Evolutionary conservation across 768 basidiomycete species (phyloP).

Genomic region (Suillus paluster): DNA sequence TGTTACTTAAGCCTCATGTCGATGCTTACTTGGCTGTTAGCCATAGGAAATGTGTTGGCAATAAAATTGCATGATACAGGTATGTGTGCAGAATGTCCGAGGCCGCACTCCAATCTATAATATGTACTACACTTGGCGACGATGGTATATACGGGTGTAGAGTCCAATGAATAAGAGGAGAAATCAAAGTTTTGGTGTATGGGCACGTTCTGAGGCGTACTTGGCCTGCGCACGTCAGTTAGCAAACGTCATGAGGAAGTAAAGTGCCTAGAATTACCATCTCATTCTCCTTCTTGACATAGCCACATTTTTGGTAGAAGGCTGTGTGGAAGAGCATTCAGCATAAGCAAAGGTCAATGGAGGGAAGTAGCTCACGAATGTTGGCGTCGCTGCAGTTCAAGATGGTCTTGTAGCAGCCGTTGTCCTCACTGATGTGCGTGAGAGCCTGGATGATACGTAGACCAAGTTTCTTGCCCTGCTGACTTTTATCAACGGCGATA

Average conservation of each 20-base stretch:
- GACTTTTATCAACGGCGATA: constrained; percentile 86
- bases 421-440: constrained; percentile 78
- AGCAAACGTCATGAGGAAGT: neutral
- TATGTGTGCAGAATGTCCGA: constrained; percentile 14
- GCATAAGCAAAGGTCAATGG: constrained; percentile 8
- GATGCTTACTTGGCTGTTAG: neutral
- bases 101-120: constrained; percentile 7
- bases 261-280: constrained; percentile 64
- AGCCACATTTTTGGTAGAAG: constrained; percentile 98
- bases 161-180: constrained; percentile 15
- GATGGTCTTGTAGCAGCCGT: constrained; percentile 95
- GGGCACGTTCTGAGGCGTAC: constrained; percentile 51
- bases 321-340: constrained; percentile 48
- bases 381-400: constrained; percentile 92
- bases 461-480: constrained; percentile 94
- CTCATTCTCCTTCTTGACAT: constrained; percentile 86
- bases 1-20: neutral
- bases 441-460: constrained; percentile 85
- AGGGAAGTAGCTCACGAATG: constrained; percentile 69
- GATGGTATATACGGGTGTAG: constrained; percentile 8
- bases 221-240: constrained; percentile 50
- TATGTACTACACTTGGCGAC: constrained; percentile 14
- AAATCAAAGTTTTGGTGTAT: constrained; percentile 22
- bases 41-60: neutral
- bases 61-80: constrained; percentile 22